Base-by-base conservation (phyloP, 2,329 filamentous ascomycete genomes). In the Tolypocladium amazonense region DNA sequence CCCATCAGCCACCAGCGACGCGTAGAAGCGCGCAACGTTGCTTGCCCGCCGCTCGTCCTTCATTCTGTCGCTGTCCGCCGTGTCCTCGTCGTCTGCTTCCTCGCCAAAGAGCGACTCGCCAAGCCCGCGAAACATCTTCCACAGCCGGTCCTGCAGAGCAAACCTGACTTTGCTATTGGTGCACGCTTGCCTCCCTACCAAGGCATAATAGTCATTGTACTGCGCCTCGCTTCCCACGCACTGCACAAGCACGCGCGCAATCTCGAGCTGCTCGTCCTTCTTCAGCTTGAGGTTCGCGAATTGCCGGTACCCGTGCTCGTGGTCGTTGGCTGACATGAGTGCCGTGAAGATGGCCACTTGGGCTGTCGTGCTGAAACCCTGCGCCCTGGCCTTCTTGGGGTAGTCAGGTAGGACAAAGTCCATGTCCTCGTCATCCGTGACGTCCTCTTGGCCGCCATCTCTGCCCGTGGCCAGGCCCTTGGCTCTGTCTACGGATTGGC, bases 161-260 rank as follows among this genome's bases (percentile, higher is more conserved):
- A 93, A 93, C 62, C 86, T 85, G 65, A 95, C 81, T 66, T 86
- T 85, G 65, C 85, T 85, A 62, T 92, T 89, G 4, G 79, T 79
- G 68, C 92, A 95, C 11, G 97, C 80, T 64, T 87, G 87, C 56
- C 84, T 84, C 12, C 91, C 92, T 43, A 99, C 87, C 1, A 96
- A 78, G 0, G 90, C 89, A 71, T 99, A 99, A 75, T 96, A 99
- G 0, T 89, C 90, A 68, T 99, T 99, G 74, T 97, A 96, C 0
- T 81, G 80, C 60, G 87, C 80, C 74, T 97, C 94, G 3, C 88
- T 88, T 52, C 90, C 90, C 1, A 88, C 87, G 70, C 92, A 97
- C 66, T 94, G 92, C 11, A 97, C 81, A 35, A 99, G 79, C 23
- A 99, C 92, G 58, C 88, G 86, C 0, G 93, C 88, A 38, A 97